phyloP scores from a whole-genome alignment of 2,329 filamentous ascomycete genomes.

The Diaporthe longicolla region DNA sequence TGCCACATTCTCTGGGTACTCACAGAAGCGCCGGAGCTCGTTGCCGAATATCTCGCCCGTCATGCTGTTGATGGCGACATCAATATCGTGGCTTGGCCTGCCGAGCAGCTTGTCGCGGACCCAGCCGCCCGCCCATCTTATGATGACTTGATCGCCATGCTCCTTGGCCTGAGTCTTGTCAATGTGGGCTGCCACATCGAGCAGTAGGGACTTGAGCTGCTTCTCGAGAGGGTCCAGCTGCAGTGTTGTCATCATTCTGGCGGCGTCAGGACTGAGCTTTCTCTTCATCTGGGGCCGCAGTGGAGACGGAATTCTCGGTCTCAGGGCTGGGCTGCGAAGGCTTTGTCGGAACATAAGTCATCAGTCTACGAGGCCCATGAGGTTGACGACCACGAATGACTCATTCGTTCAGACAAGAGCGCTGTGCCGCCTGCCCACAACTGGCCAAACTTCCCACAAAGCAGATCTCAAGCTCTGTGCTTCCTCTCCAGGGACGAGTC shows the following conservation, averaged over 20 bases:
- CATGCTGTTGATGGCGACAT: conserved; percentile 88
- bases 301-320: not conserved
- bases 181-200: conserved; percentile 84
- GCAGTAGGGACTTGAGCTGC: conserved; percentile 80
- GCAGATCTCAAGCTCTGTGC: not conserved
- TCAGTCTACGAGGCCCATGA: not conserved
- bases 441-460: no score
- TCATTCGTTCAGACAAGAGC: conserved; percentile 12
- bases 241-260: conserved; percentile 50
- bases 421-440: not conserved
- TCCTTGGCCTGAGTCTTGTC: conserved; percentile 56
- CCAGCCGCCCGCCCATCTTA: conserved; percentile 90
- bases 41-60: conserved; percentile 83
- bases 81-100: conserved; percentile 82
- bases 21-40: conserved; percentile 78
- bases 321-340: not conserved
- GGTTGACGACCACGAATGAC: conserved; percentile 18
- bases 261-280: conserved; percentile 37
- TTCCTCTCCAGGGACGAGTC: not conserved
- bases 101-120: conserved; percentile 87
- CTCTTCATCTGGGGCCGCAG: conserved; percentile 42
- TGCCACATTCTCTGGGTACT: conserved; percentile 68
- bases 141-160: conserved; percentile 65
- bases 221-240: conserved; percentile 78
- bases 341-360: conserved; percentile 34